These are phyloP conservation scores for Chalciporus sphaerocephalus DNA, from an alignment of 768 basidiomycete genomes.

Conservation along the genomic window DNA sequence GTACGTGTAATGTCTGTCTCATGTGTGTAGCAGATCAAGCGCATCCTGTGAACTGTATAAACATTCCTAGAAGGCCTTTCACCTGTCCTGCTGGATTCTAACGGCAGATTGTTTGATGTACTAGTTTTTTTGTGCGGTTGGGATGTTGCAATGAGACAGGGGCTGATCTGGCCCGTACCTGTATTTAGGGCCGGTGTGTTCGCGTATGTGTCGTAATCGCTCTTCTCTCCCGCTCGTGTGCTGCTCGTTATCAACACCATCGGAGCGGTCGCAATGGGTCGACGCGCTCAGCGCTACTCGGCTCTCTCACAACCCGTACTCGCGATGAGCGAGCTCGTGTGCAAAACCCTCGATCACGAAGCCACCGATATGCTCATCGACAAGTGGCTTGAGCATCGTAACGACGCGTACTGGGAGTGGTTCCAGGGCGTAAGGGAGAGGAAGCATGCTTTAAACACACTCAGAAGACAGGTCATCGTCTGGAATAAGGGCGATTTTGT, in stretches of 20 bases:
- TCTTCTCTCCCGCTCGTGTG: not conserved
- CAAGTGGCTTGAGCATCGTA: conserved; percentile 77
- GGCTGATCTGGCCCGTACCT: conserved; percentile 8
- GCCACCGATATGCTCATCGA: conserved; percentile 76
- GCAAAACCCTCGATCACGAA: conserved; percentile 73
- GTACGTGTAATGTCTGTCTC: conserved; percentile 3
- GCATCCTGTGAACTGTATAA: not conserved
- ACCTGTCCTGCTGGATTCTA: conserved; percentile 9
- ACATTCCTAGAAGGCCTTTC: not conserved
- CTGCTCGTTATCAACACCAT: conserved; percentile 11
- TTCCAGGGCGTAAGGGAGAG: conserved; percentile 66
- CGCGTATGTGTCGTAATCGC: not conserved
- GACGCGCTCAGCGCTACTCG: conserved; percentile 45
- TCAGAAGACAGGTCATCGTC: conserved; percentile 46
- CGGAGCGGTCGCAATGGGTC: conserved; percentile 18
- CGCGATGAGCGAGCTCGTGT: conserved; percentile 73
- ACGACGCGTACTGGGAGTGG: conserved; percentile 76
- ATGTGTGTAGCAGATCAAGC: conserved; percentile 8
- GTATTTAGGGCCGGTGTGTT: conserved; percentile 27
- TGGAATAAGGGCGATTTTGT: conserved; percentile 70
- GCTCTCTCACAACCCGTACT: conserved; percentile 62
- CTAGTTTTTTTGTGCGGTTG: not conserved
- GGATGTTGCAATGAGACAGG: conserved; percentile 1
- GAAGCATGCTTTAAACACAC: conserved; percentile 50
- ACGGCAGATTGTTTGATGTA: not conserved